phyloP scores from a whole-genome alignment of 352 stramenopile species.

The Pythium grandisporangium region DNA sequence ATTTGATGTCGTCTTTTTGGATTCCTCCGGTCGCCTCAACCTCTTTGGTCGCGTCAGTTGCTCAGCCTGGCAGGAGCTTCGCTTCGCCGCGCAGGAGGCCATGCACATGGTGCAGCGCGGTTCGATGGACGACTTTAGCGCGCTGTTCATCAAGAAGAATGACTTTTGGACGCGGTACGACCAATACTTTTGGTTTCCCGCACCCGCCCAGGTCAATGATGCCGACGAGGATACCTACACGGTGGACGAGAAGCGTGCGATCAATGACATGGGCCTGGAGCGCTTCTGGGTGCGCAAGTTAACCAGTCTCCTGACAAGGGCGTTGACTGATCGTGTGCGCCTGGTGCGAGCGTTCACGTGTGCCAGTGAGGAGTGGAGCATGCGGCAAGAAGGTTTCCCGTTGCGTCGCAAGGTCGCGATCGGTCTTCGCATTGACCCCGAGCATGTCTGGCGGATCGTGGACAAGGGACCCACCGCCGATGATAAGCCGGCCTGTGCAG shows the following conservation, averaged over 20 bases:
- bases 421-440: constrained; percentile 70
- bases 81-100: constrained; percentile 49
- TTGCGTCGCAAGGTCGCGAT: constrained; percentile 52
- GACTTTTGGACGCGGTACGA: constrained; percentile 81
- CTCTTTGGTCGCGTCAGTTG: constrained; percentile 55
- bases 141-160: constrained; percentile 76
- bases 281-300: constrained; percentile 61
- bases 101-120: constrained; percentile 50
- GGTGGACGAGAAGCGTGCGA: constrained; percentile 49
- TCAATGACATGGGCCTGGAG: constrained; percentile 72
- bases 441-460: constrained; percentile 74
- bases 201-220: constrained; percentile 34
- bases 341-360: constrained; percentile 42
- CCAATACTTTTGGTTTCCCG: constrained; percentile 79
- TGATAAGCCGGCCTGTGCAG: constrained; percentile 47
- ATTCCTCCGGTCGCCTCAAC: constrained; percentile 67
- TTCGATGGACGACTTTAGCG: constrained; percentile 65
- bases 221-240: constrained; percentile 53
- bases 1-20: constrained; percentile 72
- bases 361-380: constrained; percentile 35
- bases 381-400: constrained; percentile 28
- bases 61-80: constrained; percentile 64
- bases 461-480: constrained; percentile 86
- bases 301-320: constrained; percentile 27
- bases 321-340: constrained; percentile 60